Base-by-base conservation (phyloP, 345 rosid genomes). In the Acer negundo region DNA sequence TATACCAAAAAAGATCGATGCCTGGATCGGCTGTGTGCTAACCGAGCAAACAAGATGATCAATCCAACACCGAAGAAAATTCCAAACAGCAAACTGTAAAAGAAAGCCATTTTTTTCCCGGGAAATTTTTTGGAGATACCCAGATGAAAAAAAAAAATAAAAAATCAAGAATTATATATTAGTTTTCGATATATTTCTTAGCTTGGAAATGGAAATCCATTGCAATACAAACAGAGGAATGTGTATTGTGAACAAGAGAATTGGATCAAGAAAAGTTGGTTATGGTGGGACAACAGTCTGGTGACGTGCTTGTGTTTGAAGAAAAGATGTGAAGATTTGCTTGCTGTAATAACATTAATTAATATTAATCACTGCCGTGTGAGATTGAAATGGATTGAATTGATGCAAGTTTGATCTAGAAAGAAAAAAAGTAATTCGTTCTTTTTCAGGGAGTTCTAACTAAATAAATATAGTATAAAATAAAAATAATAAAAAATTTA, bases 1-100 rank as follows among this genome's bases (percentile, higher is more conserved):
- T 49, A 62, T 78, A 93, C 97, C 82, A 93, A 75, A 76, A 85
- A 72, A 61, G 88, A 67, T 3, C 97, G 95, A 67, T 78, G 72
- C 67, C 73, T 82, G 85, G 92, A 86, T 85, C 96, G 84, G 53
- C 84, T 79, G 73, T 77, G 83, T 80, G 87, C 90, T n/a, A 75
- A 91, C 6, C 86, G 85, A 10, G 93, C 93, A 75, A 91, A 93
- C 17, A 85, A 85, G 2, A 87, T 83, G 63, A 93, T 81, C 81
- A 93, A 68, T 9, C 89, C 89, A 10, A 91, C 66, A 5, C 95
- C 92, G 31, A 90, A 79, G 72, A 70, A 75, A 62, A 93, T 31
- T 56, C 97, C 97, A 35, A 84, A 10, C 61, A 90, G 75, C 77
- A 87, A 51, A 6, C 93, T 90, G 47, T 81, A 73, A 46, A 91